Conservation (phyloP, 2,329 filamentous ascomycete genomes). For the Graphilbum sp. region DNA sequence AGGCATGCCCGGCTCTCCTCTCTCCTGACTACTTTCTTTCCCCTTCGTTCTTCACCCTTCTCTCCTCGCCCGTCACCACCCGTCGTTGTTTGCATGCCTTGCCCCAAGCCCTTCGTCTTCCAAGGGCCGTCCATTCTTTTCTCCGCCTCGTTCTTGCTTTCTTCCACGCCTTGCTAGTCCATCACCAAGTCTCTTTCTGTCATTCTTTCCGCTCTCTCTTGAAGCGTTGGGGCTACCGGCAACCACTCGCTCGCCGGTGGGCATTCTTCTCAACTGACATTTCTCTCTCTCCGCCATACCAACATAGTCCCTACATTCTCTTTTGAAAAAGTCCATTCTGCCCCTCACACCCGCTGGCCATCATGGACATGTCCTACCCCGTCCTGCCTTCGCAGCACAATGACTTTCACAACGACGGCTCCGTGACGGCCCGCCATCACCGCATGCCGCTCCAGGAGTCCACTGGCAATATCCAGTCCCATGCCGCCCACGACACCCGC, state of each 20-base stretch:
- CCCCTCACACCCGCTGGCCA: conserved; percentile 5
- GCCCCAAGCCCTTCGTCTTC: not conserved
- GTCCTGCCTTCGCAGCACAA: conserved; percentile 31
- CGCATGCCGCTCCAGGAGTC: conserved; percentile 34
- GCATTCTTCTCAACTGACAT: too few relatives aligned
- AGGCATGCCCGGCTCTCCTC: not conserved
- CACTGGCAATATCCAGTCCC: conserved; percentile 31
- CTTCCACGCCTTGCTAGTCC: conserved; percentile 4
- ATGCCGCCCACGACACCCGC: conserved; percentile 12
- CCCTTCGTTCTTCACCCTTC: not conserved
- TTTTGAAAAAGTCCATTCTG: too few relatives aligned
- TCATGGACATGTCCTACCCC: conserved; percentile 26
- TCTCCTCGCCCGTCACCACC: not conserved
- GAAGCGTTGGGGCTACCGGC: too few relatives aligned
- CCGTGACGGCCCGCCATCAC: conserved; percentile 25
- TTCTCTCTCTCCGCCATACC: conserved; percentile 8
- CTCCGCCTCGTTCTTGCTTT: not conserved
- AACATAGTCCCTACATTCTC: too few relatives aligned
- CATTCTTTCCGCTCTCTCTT: too few relatives aligned
- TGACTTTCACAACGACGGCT: conserved; percentile 24
- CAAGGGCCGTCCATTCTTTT: not conserved
- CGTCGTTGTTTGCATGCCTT: not conserved
- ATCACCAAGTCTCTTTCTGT: not conserved
- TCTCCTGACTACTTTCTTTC: not conserved
- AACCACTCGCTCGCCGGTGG: too few relatives aligned